Conservation (phyloP, 176 grass and related monocot genomes). For the Oropetium thomaeum region DNA sequence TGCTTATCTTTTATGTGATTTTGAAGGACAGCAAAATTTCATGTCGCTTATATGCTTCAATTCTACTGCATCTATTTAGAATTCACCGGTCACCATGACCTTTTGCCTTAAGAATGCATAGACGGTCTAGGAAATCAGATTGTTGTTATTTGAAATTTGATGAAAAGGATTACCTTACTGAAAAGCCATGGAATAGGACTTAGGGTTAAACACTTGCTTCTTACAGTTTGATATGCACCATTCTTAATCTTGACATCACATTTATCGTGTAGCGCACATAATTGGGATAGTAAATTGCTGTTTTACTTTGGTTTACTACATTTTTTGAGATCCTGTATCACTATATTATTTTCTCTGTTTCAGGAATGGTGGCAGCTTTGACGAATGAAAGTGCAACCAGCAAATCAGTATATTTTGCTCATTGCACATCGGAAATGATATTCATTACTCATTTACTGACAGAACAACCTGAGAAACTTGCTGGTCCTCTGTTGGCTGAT, state of each 20-base stretch:
- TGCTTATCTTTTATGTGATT: not conserved
- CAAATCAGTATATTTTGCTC: slow-evolving; percentile 98
- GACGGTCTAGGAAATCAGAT: not conserved
- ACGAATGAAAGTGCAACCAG: slow-evolving; percentile 99
- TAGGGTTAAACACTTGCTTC: not conserved
- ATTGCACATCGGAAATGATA: slow-evolving; percentile 99
- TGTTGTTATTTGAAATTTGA: not conserved
- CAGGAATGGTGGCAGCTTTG: slow-evolving; percentile 98
- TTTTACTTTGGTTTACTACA: not conserved
- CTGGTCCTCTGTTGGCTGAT: slow-evolving; percentile 85
- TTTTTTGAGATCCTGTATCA: not conserved
- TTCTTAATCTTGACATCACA: not conserved
- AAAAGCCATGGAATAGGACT: not conserved
- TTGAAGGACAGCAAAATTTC: not conserved
- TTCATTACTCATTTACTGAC: slow-evolving; percentile 94
- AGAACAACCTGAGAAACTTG: slow-evolving; percentile 94
- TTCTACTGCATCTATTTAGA: slow-evolving; percentile 12
- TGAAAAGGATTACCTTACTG: not conserved
- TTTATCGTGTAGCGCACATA: not conserved
- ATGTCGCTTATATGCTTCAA: not conserved
- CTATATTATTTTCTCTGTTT: slow-evolving; percentile 15
- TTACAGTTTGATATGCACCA: not conserved
- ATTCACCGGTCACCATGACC: not conserved
- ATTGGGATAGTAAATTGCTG: not conserved
- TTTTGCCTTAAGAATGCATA: not conserved